Base-by-base conservation (phyloP, 129 eudicot species). In the Calendula officinalis region DNA sequence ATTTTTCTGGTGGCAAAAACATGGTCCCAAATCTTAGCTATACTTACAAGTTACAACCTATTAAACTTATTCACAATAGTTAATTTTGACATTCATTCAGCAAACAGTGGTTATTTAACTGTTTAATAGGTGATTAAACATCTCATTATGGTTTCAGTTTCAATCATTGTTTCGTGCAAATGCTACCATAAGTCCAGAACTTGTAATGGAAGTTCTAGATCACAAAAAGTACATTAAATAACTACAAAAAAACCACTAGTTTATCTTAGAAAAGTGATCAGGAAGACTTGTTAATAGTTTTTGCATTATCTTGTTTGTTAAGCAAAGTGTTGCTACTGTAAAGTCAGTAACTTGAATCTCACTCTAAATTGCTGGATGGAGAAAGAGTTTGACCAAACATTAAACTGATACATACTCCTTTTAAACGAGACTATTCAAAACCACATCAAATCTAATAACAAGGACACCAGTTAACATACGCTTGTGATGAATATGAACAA, bases 261-360 rank as follows among this genome's bases (percentile, higher is more conserved):
- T 47, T 60, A 40, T 7, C 7, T 34, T 46, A 10, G 56, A 33
- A 22, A 45, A 30, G 15, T 11, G 32, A 47, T 17, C 67, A 60
- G 30, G 43, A 60, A 60, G 44, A 60, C 47, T 10, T 57, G 36
- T 36, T 12, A 60, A 44, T 42, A 13, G 49, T 60, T 60, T 60
- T 54, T 50, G 8, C 17, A 8, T 8, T 62, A 42, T 16, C 70
- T 54, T 62, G 48, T 35, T 35, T 12, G 39, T 53, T 63, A 45
- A 56, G 48, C 71, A 72, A 72, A 64, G 65, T 63, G 66, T 8
- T 33, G 50, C 71, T 44, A 63, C 4, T 32, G 5, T 14, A 43
- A 8, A 0, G 8, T 35, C 57, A 48, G 34, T 57, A 39, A 59
- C 48, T 72, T 53, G 71, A 33, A 72, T 72, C 71, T 43, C 61